Base-by-base conservation (phyloP, 2,329 filamentous ascomycete genomes). In the Penicillium sp. region DNA sequence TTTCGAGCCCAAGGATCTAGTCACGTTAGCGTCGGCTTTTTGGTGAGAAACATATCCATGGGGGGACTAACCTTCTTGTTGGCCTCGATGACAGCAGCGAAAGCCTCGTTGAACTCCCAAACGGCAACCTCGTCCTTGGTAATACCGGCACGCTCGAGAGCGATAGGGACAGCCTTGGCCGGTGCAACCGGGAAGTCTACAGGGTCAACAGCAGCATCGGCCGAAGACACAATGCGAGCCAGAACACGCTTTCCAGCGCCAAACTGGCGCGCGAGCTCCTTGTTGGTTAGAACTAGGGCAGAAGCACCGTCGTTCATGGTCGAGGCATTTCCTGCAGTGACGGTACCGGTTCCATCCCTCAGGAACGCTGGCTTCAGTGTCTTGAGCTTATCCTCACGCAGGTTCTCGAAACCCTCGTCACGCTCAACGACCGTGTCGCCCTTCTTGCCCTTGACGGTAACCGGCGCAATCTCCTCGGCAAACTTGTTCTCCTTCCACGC, bases 21-120 rank as follows among this genome's bases (percentile, higher is more conserved):
- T 3, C 52, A 57, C 31, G 47, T 59, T 44, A 53, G 48, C 48
- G 23, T 23, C 13, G 8, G 9, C 26, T 2, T 26, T 26, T 41
- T 19, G 17, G 17, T 8, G 15, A 21, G 13, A 21, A 26, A 51
- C 5, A 4, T 46, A 46, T 15, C 41, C 9, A 45, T 8, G 38
- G 11, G 15, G 17, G 8, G 52, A 64, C 77, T 71, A 72, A 90
- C 89, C 86, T 96, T 93, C 72, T 92, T 90, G 74, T 98, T 97
- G 47, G 94, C 93, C 75, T 95, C 93, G 78, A 97, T 95, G 31
- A 97, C 93, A 5, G 91, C 92, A 30, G 95, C 94, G 75, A 99
- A 99, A 0, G 95, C 95, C 81, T 99, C 95, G 78, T 99, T 99
- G 79, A 99, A 97, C 77, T 98, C 95, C 94, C 95, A 98, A 23